These are phyloP conservation scores for Cercospora citrullina DNA, from an alignment of 2,329 filamentous ascomycete genomes.

Conservation along the genomic window DNA sequence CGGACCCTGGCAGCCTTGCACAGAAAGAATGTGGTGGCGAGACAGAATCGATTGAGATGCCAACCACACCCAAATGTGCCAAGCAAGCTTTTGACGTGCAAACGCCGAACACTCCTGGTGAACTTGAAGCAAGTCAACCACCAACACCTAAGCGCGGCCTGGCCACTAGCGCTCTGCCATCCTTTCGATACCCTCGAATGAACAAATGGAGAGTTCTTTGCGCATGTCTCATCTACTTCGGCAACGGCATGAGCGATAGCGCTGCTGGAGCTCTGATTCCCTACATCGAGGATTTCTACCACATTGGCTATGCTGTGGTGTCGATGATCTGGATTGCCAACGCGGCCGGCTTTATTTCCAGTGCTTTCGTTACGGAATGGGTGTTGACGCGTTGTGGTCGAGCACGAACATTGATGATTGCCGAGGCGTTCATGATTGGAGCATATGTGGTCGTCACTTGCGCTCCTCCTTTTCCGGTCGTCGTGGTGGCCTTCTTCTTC, in stretches of 20 bases:
- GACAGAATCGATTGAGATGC: conserved; percentile 6
- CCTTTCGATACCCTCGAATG: conserved; percentile 59
- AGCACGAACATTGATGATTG: conserved; percentile 61
- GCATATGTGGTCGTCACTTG: conserved; percentile 67
- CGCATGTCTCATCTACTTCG: conserved; percentile 65
- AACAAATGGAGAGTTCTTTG: conserved; percentile 69
- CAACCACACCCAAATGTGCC: background rate
- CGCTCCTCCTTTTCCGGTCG: conserved; percentile 67
- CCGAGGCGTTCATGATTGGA: conserved; percentile 57
- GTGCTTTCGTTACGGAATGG: conserved; percentile 67
- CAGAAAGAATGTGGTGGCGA: background rate
- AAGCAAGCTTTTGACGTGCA: conserved; percentile 25
- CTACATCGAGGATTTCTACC: conserved; percentile 74
- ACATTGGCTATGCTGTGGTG: conserved; percentile 74
- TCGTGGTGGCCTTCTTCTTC: conserved; percentile 63
- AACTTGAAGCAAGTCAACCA: conserved; percentile 58
- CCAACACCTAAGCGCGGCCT: conserved; percentile 47
- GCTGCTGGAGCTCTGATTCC: conserved; percentile 76
- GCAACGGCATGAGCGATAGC: conserved; percentile 69
- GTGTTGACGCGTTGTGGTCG: conserved; percentile 65
- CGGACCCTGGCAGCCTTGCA: conserved; percentile 24
- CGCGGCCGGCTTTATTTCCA: conserved; percentile 65
- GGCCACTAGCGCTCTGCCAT: conserved; percentile 54
- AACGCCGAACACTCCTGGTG: conserved; percentile 41
- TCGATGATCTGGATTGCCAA: conserved; percentile 68